A percentile compares a stretch with the other conserved stretches of the same genome.
Conservation (phyloP, 176 grass and related monocot genomes). For the Stipa capillata region DNA sequence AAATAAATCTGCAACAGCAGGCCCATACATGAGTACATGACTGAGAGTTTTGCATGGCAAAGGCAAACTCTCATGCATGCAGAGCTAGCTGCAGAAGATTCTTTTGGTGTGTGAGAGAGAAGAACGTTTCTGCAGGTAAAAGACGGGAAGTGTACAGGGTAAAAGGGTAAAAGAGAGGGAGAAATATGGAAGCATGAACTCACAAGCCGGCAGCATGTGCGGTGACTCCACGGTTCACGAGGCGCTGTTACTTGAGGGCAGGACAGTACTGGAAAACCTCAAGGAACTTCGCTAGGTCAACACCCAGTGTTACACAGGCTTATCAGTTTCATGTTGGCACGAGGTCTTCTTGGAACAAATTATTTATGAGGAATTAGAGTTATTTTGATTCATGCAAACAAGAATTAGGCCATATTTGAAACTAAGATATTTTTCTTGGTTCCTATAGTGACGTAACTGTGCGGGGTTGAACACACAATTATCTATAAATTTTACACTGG, state of each 20-base stretch:
- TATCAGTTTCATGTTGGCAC: neutral
- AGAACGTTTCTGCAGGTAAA: neutral
- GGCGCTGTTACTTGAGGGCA: constrained; percentile 12
- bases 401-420: no score
- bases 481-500: no score
- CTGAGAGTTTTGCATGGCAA: neutral
- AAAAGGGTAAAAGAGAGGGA: neutral
- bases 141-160: neutral
- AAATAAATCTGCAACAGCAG: constrained; percentile 1
- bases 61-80: neutral
- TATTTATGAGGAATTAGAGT: no score
- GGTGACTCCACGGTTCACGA: constrained; percentile 65
- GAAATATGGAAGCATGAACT: constrained; percentile 23
- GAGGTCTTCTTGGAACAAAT: no score
- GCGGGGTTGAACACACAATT: no score
- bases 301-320: constrained; percentile 2
- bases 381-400: no score
- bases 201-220: constrained; percentile 53
- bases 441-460: no score
- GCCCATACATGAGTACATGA: neutral
- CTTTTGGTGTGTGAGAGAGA: neutral
- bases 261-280: neutral
- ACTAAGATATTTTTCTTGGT: no score
- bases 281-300: constrained; percentile 8
- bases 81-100: neutral